Conservation (phyloP, 1,284 basidiomycete species). For the Trichosporon ovoides region DNA sequence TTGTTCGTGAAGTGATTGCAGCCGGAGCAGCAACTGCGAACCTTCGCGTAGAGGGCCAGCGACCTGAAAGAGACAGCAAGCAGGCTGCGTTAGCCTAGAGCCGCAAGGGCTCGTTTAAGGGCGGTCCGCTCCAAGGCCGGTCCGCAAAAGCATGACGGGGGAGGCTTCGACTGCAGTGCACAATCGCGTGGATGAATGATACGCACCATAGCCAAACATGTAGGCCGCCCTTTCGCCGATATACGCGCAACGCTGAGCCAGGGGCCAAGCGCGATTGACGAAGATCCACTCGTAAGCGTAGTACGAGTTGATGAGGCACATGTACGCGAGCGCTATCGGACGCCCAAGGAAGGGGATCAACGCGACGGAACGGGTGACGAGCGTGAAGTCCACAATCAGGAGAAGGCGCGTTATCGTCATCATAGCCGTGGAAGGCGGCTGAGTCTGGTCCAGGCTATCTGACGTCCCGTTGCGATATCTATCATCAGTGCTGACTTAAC, state of each 20-base stretch:
- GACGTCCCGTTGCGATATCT: slow-evolving; percentile 42
- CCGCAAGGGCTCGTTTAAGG: too few species aligned
- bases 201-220: slow-evolving; percentile 48
- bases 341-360: slow-evolving; percentile 42
- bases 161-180: too few species aligned
- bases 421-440: slow-evolving; percentile 19
- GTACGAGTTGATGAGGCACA: slow-evolving; percentile 45
- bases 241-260: slow-evolving; percentile 36
- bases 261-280: slow-evolving; percentile 35
- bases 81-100: too few species aligned
- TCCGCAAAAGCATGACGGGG: too few species aligned
- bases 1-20: too few species aligned
- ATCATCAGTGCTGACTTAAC: too few species aligned
- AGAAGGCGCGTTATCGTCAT: slow-evolving; percentile 36
- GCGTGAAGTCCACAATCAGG: slow-evolving; percentile 46
- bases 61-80: too few species aligned
- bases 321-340: slow-evolving; percentile 33
- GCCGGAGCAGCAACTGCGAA: too few species aligned
- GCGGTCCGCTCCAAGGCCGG: too few species aligned
- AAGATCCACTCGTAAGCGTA: slow-evolving; percentile 49
- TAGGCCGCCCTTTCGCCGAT: slow-evolving; percentile 40
- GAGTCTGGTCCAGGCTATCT: slow-evolving; percentile 2
- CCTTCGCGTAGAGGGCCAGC: too few species aligned
- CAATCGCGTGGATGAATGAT: too few species aligned
- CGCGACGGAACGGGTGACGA: slow-evolving; percentile 38